A percentile compares a stretch with the other conserved stretches of the same genome.
These are phyloP conservation scores for Paspalum notatum DNA, from an alignment of 176 grass and related monocot genomes.

Conservation along the genomic window DNA sequence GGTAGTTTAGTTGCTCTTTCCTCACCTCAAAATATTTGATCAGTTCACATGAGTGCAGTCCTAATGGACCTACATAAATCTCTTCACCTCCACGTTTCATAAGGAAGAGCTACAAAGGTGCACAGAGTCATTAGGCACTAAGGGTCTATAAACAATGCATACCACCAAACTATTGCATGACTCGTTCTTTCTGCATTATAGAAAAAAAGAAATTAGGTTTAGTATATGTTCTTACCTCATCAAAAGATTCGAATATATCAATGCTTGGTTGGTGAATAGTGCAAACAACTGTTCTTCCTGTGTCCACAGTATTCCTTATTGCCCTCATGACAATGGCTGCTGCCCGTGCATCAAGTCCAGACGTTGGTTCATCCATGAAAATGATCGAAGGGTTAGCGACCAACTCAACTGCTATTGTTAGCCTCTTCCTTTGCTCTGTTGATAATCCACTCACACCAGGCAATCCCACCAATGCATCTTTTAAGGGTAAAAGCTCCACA, in stretches of 20 bases:
- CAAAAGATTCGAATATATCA: conserved; percentile 90
- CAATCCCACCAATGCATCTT: conserved; percentile 73
- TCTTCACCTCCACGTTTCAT: conserved; percentile 85
- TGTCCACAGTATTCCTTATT: conserved; percentile 83
- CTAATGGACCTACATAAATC: conserved; percentile 82
- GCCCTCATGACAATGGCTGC: conserved; percentile 92
- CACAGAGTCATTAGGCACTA: conserved; percentile 9
- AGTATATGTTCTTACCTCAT: conserved; percentile 61
- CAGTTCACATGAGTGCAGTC: conserved; percentile 62
- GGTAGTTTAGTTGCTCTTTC: not conserved
- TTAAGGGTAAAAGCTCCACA: conserved; percentile 69
- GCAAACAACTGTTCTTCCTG: conserved; percentile 76
- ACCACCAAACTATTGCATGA: not conserved
- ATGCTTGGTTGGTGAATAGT: conserved; percentile 90
- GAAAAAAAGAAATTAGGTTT: conserved; percentile 3
- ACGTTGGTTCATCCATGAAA: conserved; percentile 96
- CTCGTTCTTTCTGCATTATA: not conserved
- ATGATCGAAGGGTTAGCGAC: conserved; percentile 89
- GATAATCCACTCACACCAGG: conserved; percentile 77
- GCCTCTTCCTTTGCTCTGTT: conserved; percentile 85
- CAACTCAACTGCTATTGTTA: conserved; percentile 86
- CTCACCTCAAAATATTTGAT: conserved; percentile 81
- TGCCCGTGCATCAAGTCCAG: conserved; percentile 81
- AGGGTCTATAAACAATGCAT: conserved; percentile 4
- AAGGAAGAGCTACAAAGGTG: conserved; percentile 62